phyloP scores from a whole-genome alignment of 192 early-diverging fungal species.

The Coemansia sp. region DNA sequence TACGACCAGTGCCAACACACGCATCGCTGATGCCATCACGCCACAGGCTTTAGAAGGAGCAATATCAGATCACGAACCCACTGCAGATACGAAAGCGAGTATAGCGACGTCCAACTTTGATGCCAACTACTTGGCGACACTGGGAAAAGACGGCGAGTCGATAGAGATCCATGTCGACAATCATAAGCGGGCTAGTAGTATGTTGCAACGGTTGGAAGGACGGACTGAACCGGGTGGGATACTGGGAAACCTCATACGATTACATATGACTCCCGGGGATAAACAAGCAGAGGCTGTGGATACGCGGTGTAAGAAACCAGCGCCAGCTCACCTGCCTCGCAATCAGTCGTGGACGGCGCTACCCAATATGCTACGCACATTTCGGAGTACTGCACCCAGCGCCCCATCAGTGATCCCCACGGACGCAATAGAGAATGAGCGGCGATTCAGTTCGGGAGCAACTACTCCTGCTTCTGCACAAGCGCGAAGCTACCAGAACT shows the following conservation, averaged over 20 bases:
- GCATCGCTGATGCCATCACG: background rate
- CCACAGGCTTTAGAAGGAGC: background rate
- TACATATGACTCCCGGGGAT: slow-evolving; percentile 18
- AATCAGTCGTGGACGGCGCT: slow-evolving; percentile 15
- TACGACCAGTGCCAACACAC: background rate
- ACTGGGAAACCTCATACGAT: slow-evolving; percentile 32
- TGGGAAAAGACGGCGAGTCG: slow-evolving; percentile 27
- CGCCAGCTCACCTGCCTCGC: background rate
- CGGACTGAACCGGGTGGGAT: slow-evolving; percentile 16
- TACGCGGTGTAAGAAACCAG: background rate
- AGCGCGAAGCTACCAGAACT: slow-evolving; percentile 5
- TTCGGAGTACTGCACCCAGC: slow-evolving; percentile 14
- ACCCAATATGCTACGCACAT: slow-evolving; percentile 7
- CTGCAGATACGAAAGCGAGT: background rate
- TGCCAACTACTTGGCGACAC: slow-evolving; percentile 28
- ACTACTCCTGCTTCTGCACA: background rate
- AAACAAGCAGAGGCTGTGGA: background rate
- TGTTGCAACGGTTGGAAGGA: slow-evolving; percentile 30
- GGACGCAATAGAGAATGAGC: background rate
- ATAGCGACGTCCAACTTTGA: slow-evolving; percentile 34
- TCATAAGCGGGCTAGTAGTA: slow-evolving; percentile 25
- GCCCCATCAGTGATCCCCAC: background rate
- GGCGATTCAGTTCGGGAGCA: slow-evolving; percentile 7
- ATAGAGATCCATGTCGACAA: slow-evolving; percentile 31
- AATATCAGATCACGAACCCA: background rate